Evolutionary conservation across 352 stramenopile genomes (phyloP).

Genomic region (Pythium apleroticum): DNA sequence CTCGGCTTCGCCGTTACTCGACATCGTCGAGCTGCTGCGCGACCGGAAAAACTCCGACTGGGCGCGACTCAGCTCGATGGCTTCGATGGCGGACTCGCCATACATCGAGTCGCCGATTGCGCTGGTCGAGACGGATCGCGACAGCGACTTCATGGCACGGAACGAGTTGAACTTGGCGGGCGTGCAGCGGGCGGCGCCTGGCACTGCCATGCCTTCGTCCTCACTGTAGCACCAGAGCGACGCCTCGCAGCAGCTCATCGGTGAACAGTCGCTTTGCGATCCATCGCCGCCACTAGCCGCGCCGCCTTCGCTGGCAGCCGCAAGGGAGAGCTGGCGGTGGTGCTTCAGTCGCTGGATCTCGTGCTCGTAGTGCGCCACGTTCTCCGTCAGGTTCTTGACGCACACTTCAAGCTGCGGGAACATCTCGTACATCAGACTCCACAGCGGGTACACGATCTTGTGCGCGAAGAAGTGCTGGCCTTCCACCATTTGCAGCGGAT

Average conservation of each 20-base stretch:
- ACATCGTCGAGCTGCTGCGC: conserved; percentile 21
- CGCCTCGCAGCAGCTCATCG: conserved; percentile 6
- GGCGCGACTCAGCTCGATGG: conserved; percentile 19
- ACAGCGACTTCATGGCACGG: conserved; percentile 34
- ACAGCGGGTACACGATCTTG: conserved; percentile 80
- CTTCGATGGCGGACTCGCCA: conserved; percentile 15
- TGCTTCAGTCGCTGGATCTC: conserved; percentile 71
- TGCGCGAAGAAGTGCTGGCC: conserved; percentile 85
- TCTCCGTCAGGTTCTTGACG: conserved; percentile 63
- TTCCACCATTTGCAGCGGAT: conserved; percentile 85
- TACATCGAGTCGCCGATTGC: conserved; percentile 15
- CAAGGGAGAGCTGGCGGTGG: conserved; percentile 6
- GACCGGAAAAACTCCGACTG: conserved; percentile 20
- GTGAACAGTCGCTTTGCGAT: conserved; percentile 13
- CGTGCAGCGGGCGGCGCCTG: conserved; percentile 67
- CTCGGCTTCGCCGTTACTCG: conserved; percentile 18
- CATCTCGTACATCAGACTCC: conserved; percentile 74
- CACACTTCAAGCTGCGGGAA: conserved; percentile 71
- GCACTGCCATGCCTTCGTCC: conserved; percentile 76
- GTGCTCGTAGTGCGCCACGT: conserved; percentile 82
- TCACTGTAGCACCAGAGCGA: conserved; percentile 25
- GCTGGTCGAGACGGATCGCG: conserved; percentile 17
- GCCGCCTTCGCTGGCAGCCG: conserved; percentile 13
- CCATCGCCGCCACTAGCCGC: conserved; percentile 8
- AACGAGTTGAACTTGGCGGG: conserved; percentile 88